Conservation (phyloP, 257 asterid genomes). For the Linaria vulgaris region DNA sequence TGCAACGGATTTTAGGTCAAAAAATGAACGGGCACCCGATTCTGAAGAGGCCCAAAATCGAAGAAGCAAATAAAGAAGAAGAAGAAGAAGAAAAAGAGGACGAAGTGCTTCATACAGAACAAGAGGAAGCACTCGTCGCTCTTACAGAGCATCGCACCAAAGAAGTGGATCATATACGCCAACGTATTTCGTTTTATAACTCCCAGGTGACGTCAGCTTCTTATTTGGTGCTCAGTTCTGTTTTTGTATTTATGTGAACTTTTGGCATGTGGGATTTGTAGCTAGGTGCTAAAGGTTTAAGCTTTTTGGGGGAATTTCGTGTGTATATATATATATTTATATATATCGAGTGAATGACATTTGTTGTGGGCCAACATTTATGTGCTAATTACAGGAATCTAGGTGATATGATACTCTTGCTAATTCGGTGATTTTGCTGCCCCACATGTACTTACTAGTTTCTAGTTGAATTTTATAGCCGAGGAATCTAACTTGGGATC, state of each 20-base stretch:
- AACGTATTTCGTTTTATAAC: constrained; percentile 62
- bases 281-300: not conserved
- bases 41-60: constrained; percentile 49
- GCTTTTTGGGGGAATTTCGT: not conserved
- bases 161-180: constrained; percentile 77
- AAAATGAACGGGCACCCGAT: constrained; percentile 39
- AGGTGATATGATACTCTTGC: constrained; percentile 3
- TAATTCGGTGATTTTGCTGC: too few species aligned
- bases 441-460: too few species aligned
- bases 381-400: not conserved
- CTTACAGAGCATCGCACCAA: constrained; percentile 72
- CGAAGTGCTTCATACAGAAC: constrained; percentile 45
- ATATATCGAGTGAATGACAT: too few species aligned
- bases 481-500: not conserved
- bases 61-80: constrained; percentile 18
- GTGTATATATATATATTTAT: not conserved
- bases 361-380: constrained; percentile 9
- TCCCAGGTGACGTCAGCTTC: constrained; percentile 45
- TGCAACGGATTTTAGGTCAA: too few species aligned
- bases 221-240: not conserved
- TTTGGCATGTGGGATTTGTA: not conserved
- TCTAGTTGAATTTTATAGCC: not conserved
- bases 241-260: not conserved
- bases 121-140: constrained; percentile 75
- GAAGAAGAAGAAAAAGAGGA: constrained; percentile 25